A percentile compares a stretch with the other conserved stretches of the same genome.
Conservation (phyloP, 305 asterid species). For the Fraxinus velutina region DNA sequence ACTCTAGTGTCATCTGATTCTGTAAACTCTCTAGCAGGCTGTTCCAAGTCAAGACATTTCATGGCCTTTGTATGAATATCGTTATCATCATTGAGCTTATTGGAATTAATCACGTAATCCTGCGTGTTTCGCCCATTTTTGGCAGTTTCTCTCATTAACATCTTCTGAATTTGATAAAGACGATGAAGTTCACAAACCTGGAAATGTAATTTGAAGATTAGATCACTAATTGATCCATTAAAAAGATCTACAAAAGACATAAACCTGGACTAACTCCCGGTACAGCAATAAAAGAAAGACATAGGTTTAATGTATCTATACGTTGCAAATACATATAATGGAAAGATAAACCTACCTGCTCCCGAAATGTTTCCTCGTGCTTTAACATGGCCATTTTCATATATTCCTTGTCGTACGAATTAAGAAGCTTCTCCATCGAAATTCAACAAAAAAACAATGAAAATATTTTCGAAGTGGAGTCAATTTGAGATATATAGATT, state of each 20-base stretch:
- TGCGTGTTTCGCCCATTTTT: slow-evolving; percentile 14
- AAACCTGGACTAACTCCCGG: not conserved
- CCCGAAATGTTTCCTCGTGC: slow-evolving; percentile 87
- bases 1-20: slow-evolving; percentile 16
- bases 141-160: slow-evolving; percentile 36
- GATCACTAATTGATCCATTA: not conserved
- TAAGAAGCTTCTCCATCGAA: slow-evolving; percentile 59
- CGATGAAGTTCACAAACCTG: slow-evolving; percentile 55
- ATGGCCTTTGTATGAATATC: slow-evolving; percentile 13
- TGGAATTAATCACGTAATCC: slow-evolving; percentile 8
- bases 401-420: slow-evolving; percentile 60
- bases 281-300: not conserved
- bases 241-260: not conserved
- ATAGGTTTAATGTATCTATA: not conserved
- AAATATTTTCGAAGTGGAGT: not conserved
- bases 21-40: slow-evolving; percentile 27
- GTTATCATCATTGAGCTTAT: slow-evolving; percentile 17
- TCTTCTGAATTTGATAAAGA: slow-evolving; percentile 42
- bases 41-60: slow-evolving; percentile 29
- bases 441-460: not conserved
- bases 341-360: slow-evolving; percentile 49
- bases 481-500: not conserved
- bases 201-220: not conserved
- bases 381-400: slow-evolving; percentile 85
- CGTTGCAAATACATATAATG: not conserved